These are phyloP conservation scores for Pterocarpus santalinus DNA, from an alignment of 306 rosid species.

Conservation along the genomic window DNA sequence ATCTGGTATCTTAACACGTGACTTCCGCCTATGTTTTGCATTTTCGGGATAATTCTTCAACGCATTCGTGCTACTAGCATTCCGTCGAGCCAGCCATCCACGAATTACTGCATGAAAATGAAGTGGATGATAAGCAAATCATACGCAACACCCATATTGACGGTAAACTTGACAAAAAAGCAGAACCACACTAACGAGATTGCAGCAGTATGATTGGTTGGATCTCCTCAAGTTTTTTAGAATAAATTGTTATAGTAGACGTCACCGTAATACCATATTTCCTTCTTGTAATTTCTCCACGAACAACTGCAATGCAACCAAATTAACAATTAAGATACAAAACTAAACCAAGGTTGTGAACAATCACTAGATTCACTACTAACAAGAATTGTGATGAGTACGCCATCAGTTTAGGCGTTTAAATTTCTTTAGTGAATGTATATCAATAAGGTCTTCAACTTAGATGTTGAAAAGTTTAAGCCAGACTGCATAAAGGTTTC, in stretches of 20 bases:
- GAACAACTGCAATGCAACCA: slow-evolving; percentile 68
- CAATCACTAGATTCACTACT: slow-evolving; percentile 3
- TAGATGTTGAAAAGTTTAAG: slow-evolving; percentile 25
- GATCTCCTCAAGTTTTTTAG: slow-evolving; percentile 61
- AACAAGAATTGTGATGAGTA: slow-evolving; percentile 35
- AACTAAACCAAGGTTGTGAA: slow-evolving; percentile 16
- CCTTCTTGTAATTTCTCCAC: slow-evolving; percentile 70
- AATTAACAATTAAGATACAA: slow-evolving; percentile 23
- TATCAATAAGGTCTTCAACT: not conserved
- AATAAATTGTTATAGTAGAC: slow-evolving; percentile 54
- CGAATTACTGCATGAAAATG: slow-evolving; percentile 65
- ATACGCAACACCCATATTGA: slow-evolving; percentile 34
- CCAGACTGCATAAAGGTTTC: slow-evolving; percentile 24
- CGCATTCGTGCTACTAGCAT: slow-evolving; percentile 42
- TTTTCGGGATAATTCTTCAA: slow-evolving; percentile 56
- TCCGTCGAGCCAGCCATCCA: slow-evolving; percentile 72
- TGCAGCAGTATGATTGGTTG: slow-evolving; percentile 69
- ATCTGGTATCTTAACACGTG: slow-evolving; percentile 60
- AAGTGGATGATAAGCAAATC: slow-evolving; percentile 46
- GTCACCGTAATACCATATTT: slow-evolving; percentile 47
- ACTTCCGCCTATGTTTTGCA: slow-evolving; percentile 51
- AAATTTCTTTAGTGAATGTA: not conserved
- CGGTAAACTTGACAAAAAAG: slow-evolving; percentile 6
- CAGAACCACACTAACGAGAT: slow-evolving; percentile 63
- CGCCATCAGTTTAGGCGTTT: slow-evolving; percentile 18